These are phyloP conservation scores for Nothophaeocryptopus gaeumannii DNA, from an alignment of 2,329 filamentous ascomycete genomes.

Conservation along the genomic window DNA sequence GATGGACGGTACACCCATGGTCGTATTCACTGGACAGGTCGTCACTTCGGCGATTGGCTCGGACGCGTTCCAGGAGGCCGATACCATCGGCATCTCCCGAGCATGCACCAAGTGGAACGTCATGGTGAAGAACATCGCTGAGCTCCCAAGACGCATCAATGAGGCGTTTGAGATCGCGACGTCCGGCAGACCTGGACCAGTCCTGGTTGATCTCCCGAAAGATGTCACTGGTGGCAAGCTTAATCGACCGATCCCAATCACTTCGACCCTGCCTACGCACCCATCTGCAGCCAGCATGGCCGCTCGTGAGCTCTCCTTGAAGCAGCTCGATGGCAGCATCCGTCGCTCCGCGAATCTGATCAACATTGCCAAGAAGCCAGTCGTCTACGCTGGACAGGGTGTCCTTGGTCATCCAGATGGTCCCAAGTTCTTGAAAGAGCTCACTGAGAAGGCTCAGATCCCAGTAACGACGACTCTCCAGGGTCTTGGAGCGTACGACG, in stretches of 20 bases:
- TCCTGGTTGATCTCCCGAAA: constrained; percentile 93
- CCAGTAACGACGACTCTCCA: constrained; percentile 96
- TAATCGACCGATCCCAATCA: constrained; percentile 76
- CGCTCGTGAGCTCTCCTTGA: constrained; percentile 68
- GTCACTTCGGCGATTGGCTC: constrained; percentile 85
- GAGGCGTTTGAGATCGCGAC: constrained; percentile 98
- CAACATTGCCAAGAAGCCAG: constrained; percentile 86
- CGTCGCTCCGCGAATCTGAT: constrained; percentile 75
- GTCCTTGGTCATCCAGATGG: constrained; percentile 78
- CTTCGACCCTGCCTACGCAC: constrained; percentile 69
- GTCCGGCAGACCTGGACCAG: constrained; percentile 86
- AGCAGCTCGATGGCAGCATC: constrained; percentile 71
- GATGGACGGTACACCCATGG: constrained; percentile 91
- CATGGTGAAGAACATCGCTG: constrained; percentile 93
- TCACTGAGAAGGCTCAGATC: constrained; percentile 86
- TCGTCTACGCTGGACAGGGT: constrained; percentile 93
- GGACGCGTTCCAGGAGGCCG: constrained; percentile 95
- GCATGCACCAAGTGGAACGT: constrained; percentile 99
- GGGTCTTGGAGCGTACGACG: constrained; percentile 87
- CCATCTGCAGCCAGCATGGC: constrained; percentile 84
- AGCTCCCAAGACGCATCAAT: constrained; percentile 89
- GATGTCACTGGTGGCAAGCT: constrained; percentile 88
- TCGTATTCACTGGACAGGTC: constrained; percentile 95
- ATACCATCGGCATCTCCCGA: constrained; percentile 88
- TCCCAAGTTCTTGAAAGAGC: constrained; percentile 72